Evolutionary conservation across 2,329 filamentous ascomycete species (phyloP).

Genomic region (Penicillium sp.): DNA sequence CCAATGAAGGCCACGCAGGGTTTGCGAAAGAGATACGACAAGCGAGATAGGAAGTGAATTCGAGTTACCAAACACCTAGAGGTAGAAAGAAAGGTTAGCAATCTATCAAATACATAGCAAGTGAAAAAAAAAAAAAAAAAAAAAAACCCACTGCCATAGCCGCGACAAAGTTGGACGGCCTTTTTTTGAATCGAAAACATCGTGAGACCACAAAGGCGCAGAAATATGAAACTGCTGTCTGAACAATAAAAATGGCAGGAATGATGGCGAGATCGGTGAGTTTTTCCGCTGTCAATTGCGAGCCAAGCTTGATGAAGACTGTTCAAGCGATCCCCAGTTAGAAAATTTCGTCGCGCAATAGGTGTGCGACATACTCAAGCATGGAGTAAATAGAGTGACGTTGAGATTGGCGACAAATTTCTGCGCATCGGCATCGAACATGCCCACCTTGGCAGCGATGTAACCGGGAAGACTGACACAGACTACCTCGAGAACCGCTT

Average conservation of each 20-base stretch:
- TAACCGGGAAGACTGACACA: slow-evolving; percentile 95
- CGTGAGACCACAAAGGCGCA: slow-evolving; percentile 74
- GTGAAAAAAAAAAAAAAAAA: slow-evolving; percentile 10
- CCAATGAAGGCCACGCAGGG: slow-evolving; percentile 91
- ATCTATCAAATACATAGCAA: not conserved
- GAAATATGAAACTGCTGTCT: slow-evolving; percentile 83
- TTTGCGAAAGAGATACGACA: slow-evolving; percentile 91
- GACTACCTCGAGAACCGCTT: slow-evolving; percentile 92
- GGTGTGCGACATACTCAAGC: slow-evolving; percentile 71
- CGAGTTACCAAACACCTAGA: slow-evolving; percentile 88
- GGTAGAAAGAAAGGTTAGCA: slow-evolving; percentile 3
- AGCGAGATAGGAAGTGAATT: slow-evolving; percentile 97
- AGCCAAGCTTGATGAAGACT: slow-evolving; percentile 98
- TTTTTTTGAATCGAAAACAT: slow-evolving; percentile 79
- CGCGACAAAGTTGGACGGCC: slow-evolving; percentile 90
- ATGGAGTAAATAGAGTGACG: slow-evolving; percentile 94
- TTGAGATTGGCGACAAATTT: slow-evolving; percentile 97
- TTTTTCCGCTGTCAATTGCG: slow-evolving; percentile 90
- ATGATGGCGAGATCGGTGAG: slow-evolving; percentile 90
- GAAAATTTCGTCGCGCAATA: slow-evolving; percentile 14
- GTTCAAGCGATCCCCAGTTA: slow-evolving; percentile 2
- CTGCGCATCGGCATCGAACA: slow-evolving; percentile 94
- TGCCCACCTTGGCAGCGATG: slow-evolving; percentile 83
- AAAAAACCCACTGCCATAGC: slow-evolving; percentile 77
- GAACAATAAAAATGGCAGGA: slow-evolving; percentile 88